Conservation (phyloP, 73 alveolate species). For the Paramecium caudatum region DNA sequence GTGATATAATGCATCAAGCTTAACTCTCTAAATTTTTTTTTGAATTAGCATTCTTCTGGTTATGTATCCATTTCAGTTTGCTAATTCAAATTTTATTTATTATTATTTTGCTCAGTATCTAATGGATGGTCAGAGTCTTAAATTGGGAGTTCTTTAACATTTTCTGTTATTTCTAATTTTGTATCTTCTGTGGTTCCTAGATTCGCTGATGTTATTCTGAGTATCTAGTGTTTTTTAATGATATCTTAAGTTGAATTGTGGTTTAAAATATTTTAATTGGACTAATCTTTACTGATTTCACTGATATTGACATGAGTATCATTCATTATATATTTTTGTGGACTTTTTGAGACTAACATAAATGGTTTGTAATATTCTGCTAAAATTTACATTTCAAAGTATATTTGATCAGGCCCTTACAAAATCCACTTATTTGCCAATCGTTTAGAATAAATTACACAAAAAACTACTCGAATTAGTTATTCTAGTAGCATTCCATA, state of each 20-base stretch:
- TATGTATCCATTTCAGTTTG: constrained; percentile 52
- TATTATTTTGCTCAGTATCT: neutral
- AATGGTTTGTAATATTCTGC: constrained; percentile 36
- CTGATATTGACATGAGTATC: constrained; percentile 57
- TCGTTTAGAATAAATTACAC: neutral
- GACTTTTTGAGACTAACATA: constrained; percentile 14
- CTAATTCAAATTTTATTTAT: constrained; percentile 19
- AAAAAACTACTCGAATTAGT: neutral
- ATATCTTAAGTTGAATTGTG: constrained; percentile 36
- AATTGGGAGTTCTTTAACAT: neutral
- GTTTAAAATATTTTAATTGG: constrained; percentile 9
- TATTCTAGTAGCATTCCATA: constrained; percentile 31
- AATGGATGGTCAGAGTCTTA: constrained; percentile 37
- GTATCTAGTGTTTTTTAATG: neutral
- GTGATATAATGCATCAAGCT: constrained; percentile 57
- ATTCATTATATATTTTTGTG: constrained; percentile 49
- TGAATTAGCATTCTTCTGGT: constrained; percentile 3
- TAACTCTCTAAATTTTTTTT: constrained; percentile 20
- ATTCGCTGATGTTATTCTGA: constrained; percentile 58
- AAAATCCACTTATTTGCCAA: neutral
- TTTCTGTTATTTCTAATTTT: constrained; percentile 56
- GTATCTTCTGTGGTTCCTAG: constrained; percentile 62
- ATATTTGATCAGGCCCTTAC: constrained; percentile 35
- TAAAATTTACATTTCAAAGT: constrained; percentile 14
- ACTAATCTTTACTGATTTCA: constrained; percentile 58